phyloP scores from a whole-genome alignment of 2,329 filamentous ascomycete species.

The Diplodia sapinea region DNA sequence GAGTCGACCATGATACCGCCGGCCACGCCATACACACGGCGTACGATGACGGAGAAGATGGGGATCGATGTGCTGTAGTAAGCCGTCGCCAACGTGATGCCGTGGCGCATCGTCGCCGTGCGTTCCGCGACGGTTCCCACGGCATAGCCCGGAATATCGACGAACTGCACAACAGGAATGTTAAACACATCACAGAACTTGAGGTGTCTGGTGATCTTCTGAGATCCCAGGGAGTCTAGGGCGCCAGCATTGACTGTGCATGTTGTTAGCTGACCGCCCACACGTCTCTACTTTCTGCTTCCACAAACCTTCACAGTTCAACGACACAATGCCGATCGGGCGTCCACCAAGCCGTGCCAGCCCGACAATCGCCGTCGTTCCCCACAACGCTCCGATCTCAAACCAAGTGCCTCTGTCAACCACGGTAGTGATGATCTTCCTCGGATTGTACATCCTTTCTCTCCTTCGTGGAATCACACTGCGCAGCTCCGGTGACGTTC shows the following conservation, averaged over 20 bases:
- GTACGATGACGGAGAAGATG: conserved; percentile 67
- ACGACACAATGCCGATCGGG: conserved; percentile 64
- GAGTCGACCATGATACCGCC: conserved; percentile 69
- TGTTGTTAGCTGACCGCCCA: background rate
- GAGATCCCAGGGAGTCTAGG: conserved; percentile 64
- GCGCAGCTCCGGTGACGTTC: conserved; percentile 57
- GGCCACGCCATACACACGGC: conserved; percentile 67
- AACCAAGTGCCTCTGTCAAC: conserved; percentile 65
- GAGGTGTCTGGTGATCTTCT: conserved; percentile 65
- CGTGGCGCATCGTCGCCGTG: conserved; percentile 68
- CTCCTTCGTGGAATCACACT: conserved; percentile 63
- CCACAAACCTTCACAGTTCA: conserved; percentile 60
- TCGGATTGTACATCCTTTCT: conserved; percentile 66
- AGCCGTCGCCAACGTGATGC: conserved; percentile 64
- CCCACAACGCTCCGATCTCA: conserved; percentile 69
- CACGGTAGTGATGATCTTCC: conserved; percentile 62
- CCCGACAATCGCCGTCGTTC: conserved; percentile 65
- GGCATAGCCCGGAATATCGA: conserved; percentile 66
- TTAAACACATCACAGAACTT: conserved; percentile 72
- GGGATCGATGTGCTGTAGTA: conserved; percentile 69
- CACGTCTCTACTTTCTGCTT: background rate
- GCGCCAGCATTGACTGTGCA: conserved; percentile 62
- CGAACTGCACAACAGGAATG: conserved; percentile 66
- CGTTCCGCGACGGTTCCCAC: conserved; percentile 68
- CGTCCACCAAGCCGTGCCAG: conserved; percentile 63